Evolutionary conservation across 2,329 filamentous ascomycete species (phyloP).

Genomic region (Piedraia hortae): DNA sequence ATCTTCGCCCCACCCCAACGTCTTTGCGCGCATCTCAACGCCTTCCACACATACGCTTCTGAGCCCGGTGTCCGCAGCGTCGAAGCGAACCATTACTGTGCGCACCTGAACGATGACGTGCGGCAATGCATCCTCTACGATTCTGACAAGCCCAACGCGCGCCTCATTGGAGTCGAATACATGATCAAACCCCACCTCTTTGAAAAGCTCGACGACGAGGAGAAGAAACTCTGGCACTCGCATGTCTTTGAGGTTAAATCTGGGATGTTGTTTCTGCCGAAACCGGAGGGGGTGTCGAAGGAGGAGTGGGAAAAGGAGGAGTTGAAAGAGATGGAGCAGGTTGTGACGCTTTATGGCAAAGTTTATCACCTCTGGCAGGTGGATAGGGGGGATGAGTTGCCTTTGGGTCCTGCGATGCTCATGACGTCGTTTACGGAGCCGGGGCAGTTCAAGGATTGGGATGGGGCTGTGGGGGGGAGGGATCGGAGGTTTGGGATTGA

Average conservation of each 20-base stretch:
- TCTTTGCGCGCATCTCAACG: conserved; percentile 58
- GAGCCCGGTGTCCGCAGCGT: conserved; percentile 41
- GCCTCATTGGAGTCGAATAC: conserved; percentile 66
- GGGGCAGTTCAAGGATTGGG: conserved; percentile 22
- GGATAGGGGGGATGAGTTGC: conserved; percentile 39
- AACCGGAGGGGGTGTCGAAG: conserved; percentile 25
- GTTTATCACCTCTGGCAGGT: conserved; percentile 70
- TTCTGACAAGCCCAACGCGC: conserved; percentile 33
- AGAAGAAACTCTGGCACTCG: conserved; percentile 59
- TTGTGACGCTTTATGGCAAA: conserved; percentile 54
- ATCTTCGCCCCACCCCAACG: conserved; percentile 44
- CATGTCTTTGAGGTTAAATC: conserved; percentile 47
- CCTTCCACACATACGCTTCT: conserved; percentile 60
- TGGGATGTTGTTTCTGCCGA: conserved; percentile 56
- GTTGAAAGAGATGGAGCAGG: conserved; percentile 51
- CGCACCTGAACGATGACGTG: conserved; percentile 49
- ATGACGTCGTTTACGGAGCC: conserved; percentile 33
- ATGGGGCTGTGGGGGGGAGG: conserved; percentile 21
- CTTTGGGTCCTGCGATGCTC: conserved; percentile 31
- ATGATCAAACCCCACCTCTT: conserved; percentile 52
- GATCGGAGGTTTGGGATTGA: conserved; percentile 27
- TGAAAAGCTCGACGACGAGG: conserved; percentile 32
- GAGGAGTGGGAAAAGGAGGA: conserved; percentile 49
- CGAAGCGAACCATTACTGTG: conserved; percentile 66
- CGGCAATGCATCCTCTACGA: conserved; percentile 74